These are phyloP conservation scores for Drechmeria coniospora DNA, from an alignment of 2,329 filamentous ascomycete species.

Conservation along the genomic window DNA sequence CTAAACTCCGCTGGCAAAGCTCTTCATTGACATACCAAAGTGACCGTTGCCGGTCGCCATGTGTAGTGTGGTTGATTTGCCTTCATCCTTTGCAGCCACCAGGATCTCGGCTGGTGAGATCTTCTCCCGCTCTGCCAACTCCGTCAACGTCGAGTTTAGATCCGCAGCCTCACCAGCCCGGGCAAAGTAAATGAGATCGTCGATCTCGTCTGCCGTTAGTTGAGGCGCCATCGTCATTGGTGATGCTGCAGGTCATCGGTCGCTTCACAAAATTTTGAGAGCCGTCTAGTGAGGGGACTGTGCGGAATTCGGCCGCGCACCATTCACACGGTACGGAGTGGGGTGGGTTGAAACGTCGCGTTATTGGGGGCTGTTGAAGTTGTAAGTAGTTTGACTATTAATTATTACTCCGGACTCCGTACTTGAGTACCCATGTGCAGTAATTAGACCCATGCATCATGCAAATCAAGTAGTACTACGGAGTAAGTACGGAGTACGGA, in stretches of 20 bases:
- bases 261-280: conserved; percentile 15
- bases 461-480: no score
- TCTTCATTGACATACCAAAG: conserved; percentile 38
- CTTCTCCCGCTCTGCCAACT: conserved; percentile 46
- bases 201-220: conserved; percentile 65
- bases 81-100: conserved; percentile 52
- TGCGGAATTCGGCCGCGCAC: conserved; percentile 17
- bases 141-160: conserved; percentile 41
- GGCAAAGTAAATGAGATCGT: conserved; percentile 81
- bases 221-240: conserved; percentile 28
- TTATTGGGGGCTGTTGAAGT: no score
- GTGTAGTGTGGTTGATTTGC: conserved; percentile 71
- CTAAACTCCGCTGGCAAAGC: not conserved
- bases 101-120: conserved; percentile 49
- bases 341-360: no score
- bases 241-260: conserved; percentile 2
- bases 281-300: conserved; percentile 22
- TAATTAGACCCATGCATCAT: no score
- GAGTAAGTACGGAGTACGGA: no score
- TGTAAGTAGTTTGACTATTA: no score
- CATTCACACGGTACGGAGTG: conserved; percentile 17
- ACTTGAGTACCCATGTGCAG: no score
- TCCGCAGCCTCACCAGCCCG: conserved; percentile 63
- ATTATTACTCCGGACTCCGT: no score
- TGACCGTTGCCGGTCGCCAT: conserved; percentile 91